These are phyloP conservation scores for Aspergillus sergii DNA, from an alignment of 2,329 filamentous ascomycete species.

Conservation along the genomic window DNA sequence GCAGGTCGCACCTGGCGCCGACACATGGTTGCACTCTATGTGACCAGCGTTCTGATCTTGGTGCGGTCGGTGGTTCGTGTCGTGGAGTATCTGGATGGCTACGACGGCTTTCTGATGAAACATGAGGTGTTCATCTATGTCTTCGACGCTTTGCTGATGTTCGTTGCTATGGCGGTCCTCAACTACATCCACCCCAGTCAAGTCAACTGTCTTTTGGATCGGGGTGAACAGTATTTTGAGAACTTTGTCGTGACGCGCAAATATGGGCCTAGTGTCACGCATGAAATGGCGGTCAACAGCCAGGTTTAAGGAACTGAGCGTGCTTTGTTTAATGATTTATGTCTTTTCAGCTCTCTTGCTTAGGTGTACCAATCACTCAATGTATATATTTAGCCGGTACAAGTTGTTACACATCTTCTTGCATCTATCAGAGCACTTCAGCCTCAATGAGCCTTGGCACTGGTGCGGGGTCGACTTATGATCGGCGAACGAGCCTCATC, in stretches of 20 bases:
- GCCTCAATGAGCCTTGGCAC: too few relatives aligned
- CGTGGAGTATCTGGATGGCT: conserved; percentile 34
- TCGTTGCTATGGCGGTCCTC: conserved; percentile 25
- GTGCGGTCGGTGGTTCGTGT: conserved; percentile 34
- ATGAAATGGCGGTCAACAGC: conserved; percentile 4
- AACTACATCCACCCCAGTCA: conserved; percentile 29
- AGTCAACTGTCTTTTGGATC: conserved; percentile 27
- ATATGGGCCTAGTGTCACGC: conserved; percentile 8
- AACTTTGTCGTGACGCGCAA: conserved; percentile 18
- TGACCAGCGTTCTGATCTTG: conserved; percentile 30
- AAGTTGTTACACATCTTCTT: too few relatives aligned
- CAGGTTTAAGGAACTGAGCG: background rate
- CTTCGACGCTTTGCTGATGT: conserved; percentile 37
- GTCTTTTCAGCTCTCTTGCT: background rate
- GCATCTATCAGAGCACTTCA: too few relatives aligned
- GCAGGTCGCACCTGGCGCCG: conserved; percentile 35
- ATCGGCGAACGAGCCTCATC: too few relatives aligned
- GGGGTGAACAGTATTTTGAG: conserved; percentile 20
- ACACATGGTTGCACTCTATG: conserved; percentile 36
- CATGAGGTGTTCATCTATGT: conserved; percentile 36
- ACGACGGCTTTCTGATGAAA: conserved; percentile 32
- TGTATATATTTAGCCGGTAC: too few relatives aligned
- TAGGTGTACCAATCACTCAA: too few relatives aligned
- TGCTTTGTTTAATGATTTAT: background rate
- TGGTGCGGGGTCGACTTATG: too few relatives aligned